A percentile compares a stretch with the other conserved stretches of the same genome.
phyloP scores from a whole-genome alignment of 176 grass and related monocot species.

The Coix lacrymajobi region DNA sequence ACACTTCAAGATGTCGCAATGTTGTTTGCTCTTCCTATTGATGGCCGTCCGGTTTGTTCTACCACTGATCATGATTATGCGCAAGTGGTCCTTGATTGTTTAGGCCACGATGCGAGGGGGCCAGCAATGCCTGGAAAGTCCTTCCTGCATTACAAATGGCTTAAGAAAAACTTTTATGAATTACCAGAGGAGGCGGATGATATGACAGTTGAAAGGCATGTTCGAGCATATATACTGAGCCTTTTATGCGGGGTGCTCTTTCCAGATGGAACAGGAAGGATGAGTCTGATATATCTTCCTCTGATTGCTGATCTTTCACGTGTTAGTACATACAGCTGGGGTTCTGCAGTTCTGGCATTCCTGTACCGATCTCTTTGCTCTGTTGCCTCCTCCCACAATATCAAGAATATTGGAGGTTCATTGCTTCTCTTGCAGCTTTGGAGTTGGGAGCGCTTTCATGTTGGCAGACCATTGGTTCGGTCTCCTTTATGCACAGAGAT shows the following conservation, averaged over 20 bases:
- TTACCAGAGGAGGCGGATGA: constrained; percentile 54
- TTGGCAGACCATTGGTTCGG: constrained; percentile 50
- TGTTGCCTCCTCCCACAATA: constrained; percentile 51
- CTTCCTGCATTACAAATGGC: constrained; percentile 59
- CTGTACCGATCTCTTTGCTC: constrained; percentile 65
- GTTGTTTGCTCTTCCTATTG: constrained; percentile 52
- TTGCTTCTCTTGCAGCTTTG: constrained; percentile 72
- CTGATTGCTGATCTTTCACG: constrained; percentile 53
- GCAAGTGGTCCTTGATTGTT: constrained; percentile 49
- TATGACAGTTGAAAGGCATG: constrained; percentile 43
- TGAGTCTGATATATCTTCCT: constrained; percentile 59
- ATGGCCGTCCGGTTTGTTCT: constrained; percentile 45
- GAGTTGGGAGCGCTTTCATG: constrained; percentile 67
- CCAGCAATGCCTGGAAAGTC: constrained; percentile 57
- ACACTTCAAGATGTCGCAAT: constrained; percentile 61
- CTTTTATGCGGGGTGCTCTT: constrained; percentile 60
- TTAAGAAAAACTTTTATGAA: constrained; percentile 58
- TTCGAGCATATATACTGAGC: constrained; percentile 63
- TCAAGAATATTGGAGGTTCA: constrained; percentile 58
- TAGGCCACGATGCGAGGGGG: constrained; percentile 53
- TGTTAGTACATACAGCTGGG: constrained; percentile 57
- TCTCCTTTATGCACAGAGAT: constrained; percentile 12
- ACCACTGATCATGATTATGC: constrained; percentile 56
- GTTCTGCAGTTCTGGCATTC: constrained; percentile 47
- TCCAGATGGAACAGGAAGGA: constrained; percentile 55